phyloP scores from a whole-genome alignment of 495 filamentous ascomycete species.

The Neurospora sp. region DNA sequence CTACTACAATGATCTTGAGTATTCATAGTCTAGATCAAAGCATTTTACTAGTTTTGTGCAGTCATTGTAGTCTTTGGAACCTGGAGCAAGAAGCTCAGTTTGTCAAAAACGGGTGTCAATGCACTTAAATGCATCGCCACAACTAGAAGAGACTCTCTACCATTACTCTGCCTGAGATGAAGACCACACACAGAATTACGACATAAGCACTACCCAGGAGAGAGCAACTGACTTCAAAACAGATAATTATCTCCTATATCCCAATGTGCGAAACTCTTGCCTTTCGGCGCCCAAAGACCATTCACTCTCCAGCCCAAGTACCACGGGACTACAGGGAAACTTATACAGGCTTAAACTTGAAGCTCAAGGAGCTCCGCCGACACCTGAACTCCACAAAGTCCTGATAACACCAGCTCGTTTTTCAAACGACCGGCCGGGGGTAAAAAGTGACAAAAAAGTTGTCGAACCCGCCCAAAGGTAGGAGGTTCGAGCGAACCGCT shows the following conservation, averaged over 20 bases:
- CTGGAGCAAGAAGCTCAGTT: neutral
- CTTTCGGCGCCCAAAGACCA: neutral
- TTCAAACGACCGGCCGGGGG: neutral
- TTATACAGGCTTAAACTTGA: neutral
- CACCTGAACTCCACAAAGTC: neutral
- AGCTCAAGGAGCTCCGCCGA: neutral
- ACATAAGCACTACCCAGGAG: neutral
- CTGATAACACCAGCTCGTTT: neutral
- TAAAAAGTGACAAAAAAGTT: neutral
- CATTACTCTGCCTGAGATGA: neutral
- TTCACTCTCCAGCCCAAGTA: neutral
- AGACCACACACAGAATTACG: neutral
- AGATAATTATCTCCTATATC: neutral
- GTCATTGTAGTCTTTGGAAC: neutral
- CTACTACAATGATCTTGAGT: neutral
- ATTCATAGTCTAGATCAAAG: neutral
- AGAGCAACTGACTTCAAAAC: neutral
- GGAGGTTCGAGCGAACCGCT: no score
- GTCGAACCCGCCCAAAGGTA: no score
- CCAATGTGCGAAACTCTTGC: neutral
- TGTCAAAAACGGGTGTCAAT: neutral
- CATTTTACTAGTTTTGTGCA: neutral
- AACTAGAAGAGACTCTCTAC: neutral
- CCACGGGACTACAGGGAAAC: neutral
- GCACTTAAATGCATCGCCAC: neutral